Base-by-base conservation (phyloP, 129 eudicot genomes). In the Artemisia annua region DNA sequence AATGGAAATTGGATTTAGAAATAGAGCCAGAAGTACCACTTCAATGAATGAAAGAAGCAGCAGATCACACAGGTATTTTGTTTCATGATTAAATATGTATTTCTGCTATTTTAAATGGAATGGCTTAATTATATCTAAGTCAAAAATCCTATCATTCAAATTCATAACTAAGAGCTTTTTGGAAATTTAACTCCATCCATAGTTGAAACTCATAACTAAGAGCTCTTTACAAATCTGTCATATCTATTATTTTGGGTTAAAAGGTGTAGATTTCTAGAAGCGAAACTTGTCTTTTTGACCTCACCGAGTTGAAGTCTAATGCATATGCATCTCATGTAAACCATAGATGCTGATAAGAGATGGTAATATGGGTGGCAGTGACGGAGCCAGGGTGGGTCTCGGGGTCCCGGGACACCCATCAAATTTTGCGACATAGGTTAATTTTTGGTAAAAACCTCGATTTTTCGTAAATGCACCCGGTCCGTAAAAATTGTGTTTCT, bases 11-110 rank as follows among this genome's bases (percentile, higher is more conserved):
- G 97, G 97, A 56, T 78, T 86, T 59, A 79, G 76, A 75, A 91
- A 91, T 54, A 46, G 97, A 81, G 88, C 97, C 60, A 82, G 79
- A 78, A 75, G 96, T 55, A 49, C 83, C 32, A 91, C 96, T 63
- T 68, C 97, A 55, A 72, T 91, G 84, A 91, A 91, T 50, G 88
- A 86, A 77, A 81, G 97, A 81, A 91, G 97, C 75, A 91, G 97
- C 72, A 79, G 97, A 63, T 94, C 99, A n/a, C 99, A 94, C 91
- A 89, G 96, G 98, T 93, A 32, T 9, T 72, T 61, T 67, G 11
- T 43, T 74, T 43, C 66, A 12, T 18, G 22, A 20, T n/a, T 48
- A 5, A 50, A 30, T 12, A 12, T 48, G 15, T 30, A 13, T 19
- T 39, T 14, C 59, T 5, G 18, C 16, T 9, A 43, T 7, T 39